Conservation (phyloP, 129 eudicot genomes). For the Dittrichia graveolens region DNA sequence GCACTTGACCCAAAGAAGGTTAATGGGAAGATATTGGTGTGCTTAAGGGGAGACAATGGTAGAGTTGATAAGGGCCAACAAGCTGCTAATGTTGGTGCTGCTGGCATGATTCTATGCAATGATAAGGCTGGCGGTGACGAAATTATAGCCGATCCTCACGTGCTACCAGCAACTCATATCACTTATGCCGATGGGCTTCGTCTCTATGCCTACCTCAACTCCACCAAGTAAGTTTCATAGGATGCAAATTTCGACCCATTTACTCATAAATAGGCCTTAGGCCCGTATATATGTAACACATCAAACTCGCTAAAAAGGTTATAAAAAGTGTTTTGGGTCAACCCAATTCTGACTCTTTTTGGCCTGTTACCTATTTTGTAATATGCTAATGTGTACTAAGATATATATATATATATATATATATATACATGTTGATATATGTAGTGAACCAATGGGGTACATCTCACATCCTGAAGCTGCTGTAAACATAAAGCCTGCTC, state of each 20-base stretch:
- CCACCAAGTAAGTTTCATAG: constrained; percentile 45
- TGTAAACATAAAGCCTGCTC: constrained; percentile 59
- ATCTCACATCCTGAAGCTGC: constrained; percentile 39
- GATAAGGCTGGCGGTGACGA: constrained; percentile 45
- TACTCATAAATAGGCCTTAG: too few species aligned
- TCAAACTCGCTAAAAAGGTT: too few species aligned
- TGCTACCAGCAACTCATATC: constrained; percentile 63
- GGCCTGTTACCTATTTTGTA: too few species aligned
- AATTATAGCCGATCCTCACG: constrained; percentile 59
- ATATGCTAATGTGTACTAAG: too few species aligned
- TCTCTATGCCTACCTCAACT: constrained; percentile 47
- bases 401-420: too few species aligned
- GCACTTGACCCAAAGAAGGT: constrained; percentile 63
- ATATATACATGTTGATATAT: constrained; percentile 23
- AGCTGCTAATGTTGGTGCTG: constrained; percentile 66
- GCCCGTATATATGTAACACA: too few species aligned
- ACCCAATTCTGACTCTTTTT: too few species aligned
- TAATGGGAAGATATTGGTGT: constrained; percentile 67
- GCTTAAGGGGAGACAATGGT: constrained; percentile 59
- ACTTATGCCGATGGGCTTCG: constrained; percentile 42
- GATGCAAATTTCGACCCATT: neutral
- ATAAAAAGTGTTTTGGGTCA: too few species aligned
- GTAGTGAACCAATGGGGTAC: constrained; percentile 58
- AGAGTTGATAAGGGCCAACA: constrained; percentile 62
- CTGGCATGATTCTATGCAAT: constrained; percentile 75